phyloP scores from a whole-genome alignment of 1,284 basidiomycete species.

The Agaricales sp. region DNA sequence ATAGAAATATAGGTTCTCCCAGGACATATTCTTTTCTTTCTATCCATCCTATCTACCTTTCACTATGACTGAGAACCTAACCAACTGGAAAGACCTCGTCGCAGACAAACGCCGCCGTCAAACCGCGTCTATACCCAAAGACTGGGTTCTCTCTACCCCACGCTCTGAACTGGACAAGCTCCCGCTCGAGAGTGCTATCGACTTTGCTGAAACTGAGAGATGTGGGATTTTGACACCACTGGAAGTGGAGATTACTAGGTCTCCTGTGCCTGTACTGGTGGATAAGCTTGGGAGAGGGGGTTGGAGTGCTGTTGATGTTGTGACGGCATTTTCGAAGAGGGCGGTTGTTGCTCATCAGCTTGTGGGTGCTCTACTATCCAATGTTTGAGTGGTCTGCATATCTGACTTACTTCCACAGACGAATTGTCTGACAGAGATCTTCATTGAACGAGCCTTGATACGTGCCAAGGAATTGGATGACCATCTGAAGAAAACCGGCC shows the following conservation, averaged over 20 bases:
- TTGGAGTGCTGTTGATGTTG: constrained; percentile 59
- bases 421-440: constrained; percentile 65
- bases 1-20: no score
- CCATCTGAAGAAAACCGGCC: constrained; percentile 36
- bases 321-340: constrained; percentile 70
- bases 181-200: constrained; percentile 36
- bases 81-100: constrained; percentile 39
- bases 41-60: no score
- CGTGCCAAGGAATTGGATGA: constrained; percentile 50
- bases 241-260: constrained; percentile 62
- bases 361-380: constrained; percentile 30
- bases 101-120: constrained; percentile 42
- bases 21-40: no score
- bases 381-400: constrained; percentile 6
- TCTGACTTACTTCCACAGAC: constrained; percentile 24
- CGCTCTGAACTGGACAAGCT: constrained; percentile 24
- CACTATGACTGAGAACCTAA: no score
- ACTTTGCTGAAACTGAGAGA: constrained; percentile 32
- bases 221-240: constrained; percentile 47
- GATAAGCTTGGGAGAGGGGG: constrained; percentile 32
- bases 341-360: constrained; percentile 77
- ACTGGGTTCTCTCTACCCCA: constrained; percentile 39
- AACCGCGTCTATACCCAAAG: constrained; percentile 44
- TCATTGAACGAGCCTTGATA: constrained; percentile 46
- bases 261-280: constrained; percentile 36